Evolutionary conservation across 495 filamentous ascomycete species (phyloP).

Genomic region (Pyrenopolyporus hunteri): DNA sequence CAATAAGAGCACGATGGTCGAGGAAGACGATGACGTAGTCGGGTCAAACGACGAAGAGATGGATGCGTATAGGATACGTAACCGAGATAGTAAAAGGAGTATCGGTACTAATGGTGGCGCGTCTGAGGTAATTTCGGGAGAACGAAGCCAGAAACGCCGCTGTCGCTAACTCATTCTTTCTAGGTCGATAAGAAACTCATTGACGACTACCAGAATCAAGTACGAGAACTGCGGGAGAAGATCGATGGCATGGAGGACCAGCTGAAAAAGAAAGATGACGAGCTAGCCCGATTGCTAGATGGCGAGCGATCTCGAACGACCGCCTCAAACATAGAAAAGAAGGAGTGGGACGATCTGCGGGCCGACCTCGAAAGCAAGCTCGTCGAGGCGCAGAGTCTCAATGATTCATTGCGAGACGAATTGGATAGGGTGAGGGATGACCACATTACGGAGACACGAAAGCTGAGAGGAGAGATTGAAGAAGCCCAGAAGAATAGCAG

Average conservation of each 20-base stretch:
- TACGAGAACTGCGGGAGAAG: slow-evolving; percentile 75
- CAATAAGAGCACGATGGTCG: slow-evolving; percentile 97
- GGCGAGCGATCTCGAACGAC: slow-evolving; percentile 51
- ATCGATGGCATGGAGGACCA: slow-evolving; percentile 71
- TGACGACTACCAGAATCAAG: slow-evolving; percentile 77
- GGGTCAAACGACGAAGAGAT: slow-evolving; percentile 58
- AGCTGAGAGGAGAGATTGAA: slow-evolving; percentile 69
- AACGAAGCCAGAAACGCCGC: background rate
- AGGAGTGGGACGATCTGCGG: slow-evolving; percentile 77
- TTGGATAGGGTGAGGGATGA: slow-evolving; percentile 73
- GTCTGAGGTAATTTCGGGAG: slow-evolving; percentile 55
- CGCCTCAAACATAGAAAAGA: slow-evolving; percentile 59
- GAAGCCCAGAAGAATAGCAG: slow-evolving; percentile 49
- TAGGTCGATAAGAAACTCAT: slow-evolving; percentile 73
- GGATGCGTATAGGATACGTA: slow-evolving; percentile 55
- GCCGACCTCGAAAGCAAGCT: slow-evolving; percentile 78
- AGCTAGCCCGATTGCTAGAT: slow-evolving; percentile 50
- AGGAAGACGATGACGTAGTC: slow-evolving; percentile 82
- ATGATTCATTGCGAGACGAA: slow-evolving; percentile 76
- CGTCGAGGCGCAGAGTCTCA: slow-evolving; percentile 76
- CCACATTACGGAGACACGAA: slow-evolving; percentile 66
- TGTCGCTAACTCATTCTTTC: background rate
- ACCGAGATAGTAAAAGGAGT: slow-evolving; percentile 63
- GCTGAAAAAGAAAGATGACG: slow-evolving; percentile 58
- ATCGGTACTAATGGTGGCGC: slow-evolving; percentile 49